Evolutionary conservation across 495 filamentous ascomycete species (phyloP), one percentile per base, ranked within the genome.

Genomic region (Entonaema liquescens): DNA sequence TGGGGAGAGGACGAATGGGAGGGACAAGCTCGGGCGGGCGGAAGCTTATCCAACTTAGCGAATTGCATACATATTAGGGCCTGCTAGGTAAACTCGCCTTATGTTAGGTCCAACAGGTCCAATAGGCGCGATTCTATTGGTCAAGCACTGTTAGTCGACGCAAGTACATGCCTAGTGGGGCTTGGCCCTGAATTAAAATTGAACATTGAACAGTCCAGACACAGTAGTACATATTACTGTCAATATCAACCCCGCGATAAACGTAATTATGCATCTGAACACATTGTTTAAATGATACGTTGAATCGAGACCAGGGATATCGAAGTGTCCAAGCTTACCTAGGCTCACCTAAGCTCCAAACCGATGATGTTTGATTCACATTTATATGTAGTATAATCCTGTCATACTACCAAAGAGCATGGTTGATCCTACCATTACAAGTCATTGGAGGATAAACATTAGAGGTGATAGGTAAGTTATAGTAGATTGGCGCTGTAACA

Each of bases 1-100:
- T 72, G 65, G 70, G 65, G 59, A 60, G 60, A 68, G 65, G 70
- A 72, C 70, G 57, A 72, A 72, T 72, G 65, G 70, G 65, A 72
- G 55, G 55, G 47, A 65, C 23, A 7, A 59, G 19, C 21, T 72
- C 70, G 70, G 70, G 64, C 70, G 49, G 65, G 60, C 70, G 70
- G 70, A 72, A 68, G 70, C 64, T 72, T 57, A 49, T 44, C 12
- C 44, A 52, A 50, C 52, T 63, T 61, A 29, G 49, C 42, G 42
- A 52, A n/a, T n/a, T n/a, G n/a, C n/a, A n/a, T n/a, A n/a, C n/a
- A n/a, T n/a, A 50, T 21, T 50, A 50, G 44, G 49, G 8, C 42
- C 19, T 47, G 19, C 9, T 21, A 21, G 19, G 42, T 47, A 42
- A 47, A 52, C 23, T 28, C 21, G 25, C 49, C 49, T 28, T 28